Percentiles rank a stretch among this genome's conserved stretches.
Conservation (phyloP, 2,329 filamentous ascomycete genomes). For the Xylaria sp. region DNA sequence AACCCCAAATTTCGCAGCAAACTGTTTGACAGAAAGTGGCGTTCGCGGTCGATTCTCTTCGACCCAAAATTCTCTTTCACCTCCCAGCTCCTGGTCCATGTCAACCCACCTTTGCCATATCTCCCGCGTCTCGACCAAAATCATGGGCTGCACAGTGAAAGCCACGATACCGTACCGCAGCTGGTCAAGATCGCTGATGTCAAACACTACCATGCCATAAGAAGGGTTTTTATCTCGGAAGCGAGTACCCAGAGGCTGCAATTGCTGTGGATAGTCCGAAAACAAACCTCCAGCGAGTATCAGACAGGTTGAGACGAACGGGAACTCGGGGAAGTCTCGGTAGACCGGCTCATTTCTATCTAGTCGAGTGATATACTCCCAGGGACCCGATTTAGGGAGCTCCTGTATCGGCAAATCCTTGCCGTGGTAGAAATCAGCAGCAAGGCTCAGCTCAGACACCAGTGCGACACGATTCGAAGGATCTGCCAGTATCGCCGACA, state of each 20-base stretch:
- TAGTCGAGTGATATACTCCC: neutral
- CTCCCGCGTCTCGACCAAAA: neutral
- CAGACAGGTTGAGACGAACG: slow-evolving; percentile 2
- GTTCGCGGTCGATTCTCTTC: slow-evolving; percentile 1
- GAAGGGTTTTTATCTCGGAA: neutral
- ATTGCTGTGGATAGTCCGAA: too few species aligned
- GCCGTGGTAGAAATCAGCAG: slow-evolving; percentile 11
- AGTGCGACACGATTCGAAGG: too few species aligned
- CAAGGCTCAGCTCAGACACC: slow-evolving; percentile 4
- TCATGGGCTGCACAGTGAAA: neutral
- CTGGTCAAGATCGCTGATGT: slow-evolving; percentile 8
- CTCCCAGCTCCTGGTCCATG: neutral
- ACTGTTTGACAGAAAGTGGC: too few species aligned
- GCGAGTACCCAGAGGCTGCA: neutral
- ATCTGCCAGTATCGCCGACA: too few species aligned
- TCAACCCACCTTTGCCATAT: neutral
- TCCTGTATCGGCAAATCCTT: neutral
- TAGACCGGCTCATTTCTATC: neutral
- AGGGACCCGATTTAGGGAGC: neutral
- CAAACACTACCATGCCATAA: slow-evolving; percentile 15
- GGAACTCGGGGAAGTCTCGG: neutral
- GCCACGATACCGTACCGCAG: slow-evolving; percentile 18
- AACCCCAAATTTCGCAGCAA: too few species aligned
- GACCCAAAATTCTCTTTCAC: neutral
- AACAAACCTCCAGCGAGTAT: neutral